Base-by-base conservation (phyloP, 257 asterid species). In the Capsicum chinense region DNA sequence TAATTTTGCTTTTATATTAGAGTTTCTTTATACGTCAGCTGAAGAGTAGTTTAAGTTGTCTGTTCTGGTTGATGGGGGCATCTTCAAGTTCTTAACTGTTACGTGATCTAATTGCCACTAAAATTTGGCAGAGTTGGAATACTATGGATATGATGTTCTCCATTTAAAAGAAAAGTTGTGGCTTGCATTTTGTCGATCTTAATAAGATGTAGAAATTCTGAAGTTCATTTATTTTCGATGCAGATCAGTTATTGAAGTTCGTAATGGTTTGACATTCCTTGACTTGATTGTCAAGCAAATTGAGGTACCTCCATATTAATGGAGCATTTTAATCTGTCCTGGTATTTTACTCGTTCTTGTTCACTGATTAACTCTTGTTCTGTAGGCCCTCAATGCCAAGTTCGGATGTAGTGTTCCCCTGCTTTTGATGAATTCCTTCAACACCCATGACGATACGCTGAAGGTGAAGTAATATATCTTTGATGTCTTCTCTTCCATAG, bases 171-270 rank as follows among this genome's bases (percentile, higher is more conserved):
- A 0, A 7, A 26, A 6, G n/a, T 33, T 78, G 26, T 78, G 26
- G 66, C 13, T 78, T 78, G 39, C 50, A 54, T 0, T 78, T 78
- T 54, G 14, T 78, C 6, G 14, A 54, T 8, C 64, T 26, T 35
- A 8, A 26, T 54, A 33, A 66, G 66, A 78, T 54, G 48, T 50
- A 54, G 50, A 16, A 78, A 54, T 12, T 13, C 4, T 76, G 48
- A 76, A 6, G 13, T 8, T 19, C 13, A 1, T 86, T 59, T 56
- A 44, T 86, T 39, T 39, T 39, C 4, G 68, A 58, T 90, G 85
- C 85, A 97, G 99, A 92, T 97, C 99, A 74, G 99, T 97, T 85
- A 97, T 97, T 85, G 99, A 97, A 95, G 99, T 97, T 90, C 98
- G 98, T 81, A 89, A 91, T 86, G 98, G 99, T 73, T 88, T 93